phyloP scores from a whole-genome alignment of 2,329 filamentous ascomycete genomes.

The Simplicillium aogashimaense region DNA sequence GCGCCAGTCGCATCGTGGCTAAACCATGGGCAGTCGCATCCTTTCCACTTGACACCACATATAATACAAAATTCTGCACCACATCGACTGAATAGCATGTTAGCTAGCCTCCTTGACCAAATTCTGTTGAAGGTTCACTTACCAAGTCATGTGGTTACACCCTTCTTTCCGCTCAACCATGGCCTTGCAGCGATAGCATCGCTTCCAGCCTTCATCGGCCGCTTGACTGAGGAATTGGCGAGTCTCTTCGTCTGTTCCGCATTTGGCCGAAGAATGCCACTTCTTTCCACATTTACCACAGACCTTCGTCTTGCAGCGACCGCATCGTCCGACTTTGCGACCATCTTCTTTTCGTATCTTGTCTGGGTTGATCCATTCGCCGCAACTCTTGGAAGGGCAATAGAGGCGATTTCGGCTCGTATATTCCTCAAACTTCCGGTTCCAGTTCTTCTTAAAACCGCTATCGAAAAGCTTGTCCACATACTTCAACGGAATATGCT shows the following conservation, averaged over 20 bases:
- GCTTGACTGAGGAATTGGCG: constrained; percentile 54
- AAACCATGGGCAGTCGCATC: constrained; percentile 75
- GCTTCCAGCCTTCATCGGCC: constrained; percentile 61
- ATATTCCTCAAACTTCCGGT: constrained; percentile 69
- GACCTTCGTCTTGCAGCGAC: constrained; percentile 61
- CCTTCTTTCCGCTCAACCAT: constrained; percentile 74
- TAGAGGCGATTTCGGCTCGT: constrained; percentile 67
- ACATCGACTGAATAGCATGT: constrained; percentile 47
- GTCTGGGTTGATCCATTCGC: constrained; percentile 68
- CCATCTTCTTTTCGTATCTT: constrained; percentile 50
- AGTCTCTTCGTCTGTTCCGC: constrained; percentile 61
- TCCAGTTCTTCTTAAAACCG: constrained; percentile 71
- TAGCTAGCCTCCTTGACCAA: constrained; percentile 3
- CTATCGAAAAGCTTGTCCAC: constrained; percentile 66
- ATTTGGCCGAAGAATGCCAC: constrained; percentile 61
- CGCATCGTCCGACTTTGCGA: constrained; percentile 60
- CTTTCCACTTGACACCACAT: constrained; percentile 74
- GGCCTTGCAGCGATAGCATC: constrained; percentile 63
- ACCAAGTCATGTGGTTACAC: constrained; percentile 85
- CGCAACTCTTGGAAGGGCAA: constrained; percentile 64
- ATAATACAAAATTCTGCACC: constrained; percentile 81
- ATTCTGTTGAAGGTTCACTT: constrained; percentile 19
- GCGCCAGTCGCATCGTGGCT: constrained; percentile 47
- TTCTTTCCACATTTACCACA: constrained; percentile 65
- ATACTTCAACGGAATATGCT: constrained; percentile 65